Base-by-base conservation (phyloP, 768 basidiomycete genomes). In the Boletus eberwhitei region DNA sequence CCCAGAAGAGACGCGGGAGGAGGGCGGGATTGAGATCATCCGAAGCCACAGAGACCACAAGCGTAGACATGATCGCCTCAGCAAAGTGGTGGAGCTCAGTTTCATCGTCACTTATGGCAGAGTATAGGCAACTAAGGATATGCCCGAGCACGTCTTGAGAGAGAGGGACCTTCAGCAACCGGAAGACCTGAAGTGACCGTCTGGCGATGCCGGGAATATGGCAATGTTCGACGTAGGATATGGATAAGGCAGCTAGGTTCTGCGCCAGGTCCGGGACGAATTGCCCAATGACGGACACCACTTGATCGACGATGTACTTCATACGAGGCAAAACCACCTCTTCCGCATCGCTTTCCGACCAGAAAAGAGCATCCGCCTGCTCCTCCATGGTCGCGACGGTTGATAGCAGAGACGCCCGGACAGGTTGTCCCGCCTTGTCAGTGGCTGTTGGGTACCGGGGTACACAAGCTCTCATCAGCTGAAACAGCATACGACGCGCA, bases 161-260 rank as follows among this genome's bases (percentile, higher is more conserved):
- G 38, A 92, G 79, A 26, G 79, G 76, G 0, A 92, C 88, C 65
- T 84, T 81, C 21, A 97, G 75, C 1, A 88, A 83, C 36, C 92
- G 86, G 72, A 91, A 93, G n/a, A 93, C 77, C 67, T 97, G 94
- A 55, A 97, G 75, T 11, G 93, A 95, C 32, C 93, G 82, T 73
- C 90, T 91, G 3, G 95, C 93, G 19, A 86, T 84, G 37, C 85
- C 84, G 44, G 92, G 84, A 57, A 93, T 91, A 16, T 90, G 88
- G 64, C 93, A 96, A 2, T 86, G 79, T 13, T 92, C 93, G 5
- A 91, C 88, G 86, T 95, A 97, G 29, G 77, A 73, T 53, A 97
- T 72, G 11, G 90, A 88, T 31, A 93, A 59, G 3, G 85, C 85
- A 7, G 90, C 92, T 86, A 95, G 93, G 42, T 81, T 77, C 50